Evolutionary conservation across 2,329 filamentous ascomycete genomes (phyloP), one percentile per base, ranked within the genome.

Genomic region (Exophiala dermatitidis): DNA sequence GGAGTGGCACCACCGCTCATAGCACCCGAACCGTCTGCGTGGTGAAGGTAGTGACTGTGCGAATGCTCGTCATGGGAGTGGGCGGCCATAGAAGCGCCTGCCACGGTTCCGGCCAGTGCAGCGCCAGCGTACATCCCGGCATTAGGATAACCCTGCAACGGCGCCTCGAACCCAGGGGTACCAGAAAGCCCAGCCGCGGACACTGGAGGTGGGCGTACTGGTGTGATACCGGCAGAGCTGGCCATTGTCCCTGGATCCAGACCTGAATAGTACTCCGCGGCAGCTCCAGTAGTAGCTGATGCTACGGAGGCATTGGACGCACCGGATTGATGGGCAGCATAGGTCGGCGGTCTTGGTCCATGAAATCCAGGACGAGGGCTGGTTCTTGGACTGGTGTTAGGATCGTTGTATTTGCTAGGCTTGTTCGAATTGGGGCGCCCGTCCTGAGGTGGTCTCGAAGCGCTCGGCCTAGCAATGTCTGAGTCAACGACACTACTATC

Each of bases 61-160:
- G 62, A 53, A 54, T 63, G 36, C 59, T 66, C 56, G 42, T 66
- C 56, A 50, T 72, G 69, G 12, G 63, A 58, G 30, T 71, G 55
- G 61, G 69, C 62, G 56, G 73, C 72, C 8, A 57, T 48, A 42
- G 69, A 71, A n/a, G 69, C 68, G 6, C 70, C 71, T 44, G 70
- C 70, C 38, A 69, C 70, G 9, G 66, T 69, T 2, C 69, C 71
- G 7, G 69, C 69, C 26, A 65, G 64, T 26, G 70, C 72, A 34
- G 51, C 44, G n/a, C 51, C 47, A 36, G 64, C 65, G 54, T 67
- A 66, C 7, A 67, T 60, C 37, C 67, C 63, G 7, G 66, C 56
- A 40, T 66, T 65, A n/a, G 62, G 66, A 46, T 58, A 54, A 9
- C 42, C 46, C 10, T 57, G 56, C 19, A 5, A 41, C n/a, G 52